These are phyloP conservation scores for Pichia phayaonensis DNA, from an alignment of 805 yeast genomes.

Conservation along the genomic window DNA sequence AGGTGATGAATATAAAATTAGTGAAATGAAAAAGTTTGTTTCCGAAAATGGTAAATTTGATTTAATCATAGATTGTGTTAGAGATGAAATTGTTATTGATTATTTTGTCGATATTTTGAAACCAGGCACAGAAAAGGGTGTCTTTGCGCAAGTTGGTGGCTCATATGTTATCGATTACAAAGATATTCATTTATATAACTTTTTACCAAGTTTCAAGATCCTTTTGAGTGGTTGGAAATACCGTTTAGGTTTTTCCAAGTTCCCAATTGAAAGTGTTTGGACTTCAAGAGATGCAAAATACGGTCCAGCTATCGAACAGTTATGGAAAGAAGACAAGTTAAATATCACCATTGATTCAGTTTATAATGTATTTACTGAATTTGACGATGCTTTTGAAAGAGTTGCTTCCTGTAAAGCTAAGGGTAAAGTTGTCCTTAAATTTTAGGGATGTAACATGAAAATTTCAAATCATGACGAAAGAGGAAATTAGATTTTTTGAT, in stretches of 20 bases:
- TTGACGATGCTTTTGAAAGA: constrained; percentile 41
- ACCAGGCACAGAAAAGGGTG: constrained; percentile 38
- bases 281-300: constrained; percentile 10
- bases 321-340: constrained; percentile 39
- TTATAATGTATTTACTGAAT: constrained; percentile 38
- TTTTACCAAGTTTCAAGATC: constrained; percentile 18
- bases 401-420: constrained; percentile 41
- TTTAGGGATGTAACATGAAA: constrained; percentile 13
- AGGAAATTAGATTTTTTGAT: background rate
- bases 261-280: constrained; percentile 4
- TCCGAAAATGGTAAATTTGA: constrained; percentile 45
- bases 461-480: background rate
- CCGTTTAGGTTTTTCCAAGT: constrained; percentile 14
- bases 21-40: constrained; percentile 29
- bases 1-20: constrained; percentile 29
- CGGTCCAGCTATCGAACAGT: constrained; percentile 30
- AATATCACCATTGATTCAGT: constrained; percentile 47
- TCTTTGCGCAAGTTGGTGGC: constrained; percentile 51
- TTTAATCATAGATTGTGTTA: constrained; percentile 58
- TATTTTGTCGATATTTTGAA: constrained; percentile 36
- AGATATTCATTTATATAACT: constrained; percentile 18
- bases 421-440: constrained; percentile 52
- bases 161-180: constrained; percentile 37
- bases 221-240: constrained; percentile 9
- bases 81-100: constrained; percentile 39